Base-by-base conservation (phyloP, 1,284 basidiomycete species). In the Sanghuangporus baumii region DNA sequence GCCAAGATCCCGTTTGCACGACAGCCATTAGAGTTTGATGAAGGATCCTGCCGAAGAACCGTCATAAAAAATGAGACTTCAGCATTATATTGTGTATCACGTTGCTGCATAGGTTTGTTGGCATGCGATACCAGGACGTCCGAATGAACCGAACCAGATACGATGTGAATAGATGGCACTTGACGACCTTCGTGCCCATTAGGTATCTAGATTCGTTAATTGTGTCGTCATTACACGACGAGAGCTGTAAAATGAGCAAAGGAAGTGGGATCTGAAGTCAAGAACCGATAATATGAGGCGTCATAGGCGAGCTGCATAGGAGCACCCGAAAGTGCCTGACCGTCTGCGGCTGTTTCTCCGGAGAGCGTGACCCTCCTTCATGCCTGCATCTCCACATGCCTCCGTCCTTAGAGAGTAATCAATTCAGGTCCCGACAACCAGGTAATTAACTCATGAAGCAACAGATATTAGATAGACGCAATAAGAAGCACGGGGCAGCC, bases 401-500 rank as follows among this genome's bases (percentile, higher is more conserved):
- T 51, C 14, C 31, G 31, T 37, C 36, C 2, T 34, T 26, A 20
- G 6, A 37, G 14, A n/a, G 52, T 36, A 11, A 54, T 52, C 11
- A 52, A 9, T 11, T 26, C 52, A 9, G 9, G 1, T 54, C 18
- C 52, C 52, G 52, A 37, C 14, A 6, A 34, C 14, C 23, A 52
- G 26, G 51, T 31, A 7, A 20, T 48, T 18, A n/a, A 18, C 6
- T 9, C 47, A 18, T 9, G 47, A 7, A 52, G 26, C 51, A 54
- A n/a, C 52, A 54, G 11, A 54, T 54, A 54, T 54, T 34, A 54
- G 52, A 54, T 54, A 54, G 52, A 37, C 31, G 52, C 16, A 37
- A 16, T 23, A 36, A 36, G 31, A 14, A 34, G 37, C 31, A 6
- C 7, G 8, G n/a, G 34, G 31, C 14, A 51, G 23, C 18, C n/a